Evolutionary conservation across 2,329 filamentous ascomycete genomes (phyloP), one percentile per base, ranked within the genome.

Genomic region (Neonectria neomacrospora): DNA sequence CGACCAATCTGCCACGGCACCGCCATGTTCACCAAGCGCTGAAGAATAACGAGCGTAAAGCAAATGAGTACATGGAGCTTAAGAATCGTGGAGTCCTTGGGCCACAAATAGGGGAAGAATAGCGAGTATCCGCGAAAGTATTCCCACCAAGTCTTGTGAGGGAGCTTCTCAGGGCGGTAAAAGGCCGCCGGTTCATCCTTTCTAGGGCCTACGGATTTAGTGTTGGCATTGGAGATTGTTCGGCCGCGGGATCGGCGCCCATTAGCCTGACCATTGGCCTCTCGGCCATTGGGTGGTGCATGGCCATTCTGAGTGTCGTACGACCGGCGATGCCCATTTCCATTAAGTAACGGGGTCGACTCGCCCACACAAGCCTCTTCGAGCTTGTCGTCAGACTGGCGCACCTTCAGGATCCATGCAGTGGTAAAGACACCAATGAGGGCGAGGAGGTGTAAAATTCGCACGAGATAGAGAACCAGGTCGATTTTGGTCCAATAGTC

Each of bases 31-130:
- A 99, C 88, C 52, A 90, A 82, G 65, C 96, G 90, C 81, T 97
- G 94, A 11, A 91, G 73, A 48, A 96, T 78, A 58, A 98, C 88
- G 51, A 99, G 85, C 37, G 88, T 55, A 74, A 98, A 94, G 79
- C 96, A 98, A 51, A 94, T 73, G 20, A 96, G 77, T 20, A 97
- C 93, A 58, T 94, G 86, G 23, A 93, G 68, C 80, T 97, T 91
- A 58, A 99, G 83, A 67, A 83, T 86, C 5, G 75, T 45, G 39
- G 93, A 90, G 74, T 95, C 95, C 73, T 90, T 91, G 1, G 96
- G 96, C 96, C 96, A 99, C 62, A 98, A 87, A 75, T 98, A 99
- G 0, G 94, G 95, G 76, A 98, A 96, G 80, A 99, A 97, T 54
- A 97, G 84, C 12, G 91, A 92, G 78, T 98, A 99, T 48, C 95